Base-by-base conservation (phyloP, 1,139 yeast species). In the Scheffersomyces illinoinensis region DNA sequence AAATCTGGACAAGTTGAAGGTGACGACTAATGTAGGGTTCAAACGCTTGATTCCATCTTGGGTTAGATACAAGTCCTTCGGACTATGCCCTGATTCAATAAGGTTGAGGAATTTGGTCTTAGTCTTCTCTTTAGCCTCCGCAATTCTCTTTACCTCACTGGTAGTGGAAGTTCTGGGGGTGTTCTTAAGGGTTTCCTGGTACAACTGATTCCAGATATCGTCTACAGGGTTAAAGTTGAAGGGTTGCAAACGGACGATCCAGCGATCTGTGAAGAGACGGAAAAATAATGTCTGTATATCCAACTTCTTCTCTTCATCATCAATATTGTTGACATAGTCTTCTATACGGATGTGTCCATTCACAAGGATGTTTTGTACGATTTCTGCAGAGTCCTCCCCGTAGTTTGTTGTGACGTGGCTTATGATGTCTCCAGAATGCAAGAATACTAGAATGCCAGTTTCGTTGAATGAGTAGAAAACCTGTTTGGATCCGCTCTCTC, bases 361-460 rank as follows among this genome's bases (percentile, higher is more conserved):
- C 79, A 83, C 66, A 81, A 78, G 66, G 55, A 93, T 78, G 66
- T 90, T 91, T 67, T 90, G 93, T n/a, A 91, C 79, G 49, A 92
- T 84, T 61, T 88, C 88, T 0, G 93, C 90, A 39, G 84, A 77
- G 17, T 77, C 78, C 33, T 80, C 81, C n/a, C 81, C 83, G 58
- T 77, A 76, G 17, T 61, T 57, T 10, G 64, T 59, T 58, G 81
- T 80, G 51, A 90, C 82, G 57, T 81, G 80, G 53, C 84, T 75
- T 49, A 91, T 79, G 61, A 93, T 87, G 56, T 91, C 91, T 46
- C 97, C 98, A 48, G 93, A 82, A 73, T 92, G 91, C 46, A 93
- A 71, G 57, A 91, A 77, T 57, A 84, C 73, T 64, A 87, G 78
- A 23, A 89, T 76, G 6, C 97, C 97, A 33, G 78, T 81, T 62